Base-by-base conservation (phyloP, 306 rosid genomes). In the Sechiopsis laciniata region DNA sequence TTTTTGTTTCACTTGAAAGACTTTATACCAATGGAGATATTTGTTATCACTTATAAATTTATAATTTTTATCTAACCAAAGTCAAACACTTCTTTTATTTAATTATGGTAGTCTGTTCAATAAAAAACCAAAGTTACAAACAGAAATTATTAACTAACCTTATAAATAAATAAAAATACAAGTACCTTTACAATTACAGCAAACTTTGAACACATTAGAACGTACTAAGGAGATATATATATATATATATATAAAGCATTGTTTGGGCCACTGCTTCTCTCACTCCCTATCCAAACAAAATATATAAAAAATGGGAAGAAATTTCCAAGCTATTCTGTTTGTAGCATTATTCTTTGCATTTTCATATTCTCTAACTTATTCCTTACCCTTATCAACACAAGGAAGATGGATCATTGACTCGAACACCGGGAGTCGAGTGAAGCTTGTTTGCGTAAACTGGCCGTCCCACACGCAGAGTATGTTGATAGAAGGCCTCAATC, bases 401-500 rank as follows among this genome's bases (percentile, higher is more conserved):
- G 68, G 53, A 2, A 80, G 78, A 52, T 87, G 89, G 89, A 79
- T 87, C 32, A 68, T 85, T 1, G 87, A 87, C 51, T 82, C 74
- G 0, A 59, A 65, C 7, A 79, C 79, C 0, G 80, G 79, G 2
- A 48, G 50, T 24, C 79, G 91, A 15, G 72, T 71, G 9, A 87
- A 87, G 50, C 79, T 87, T 2, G 59, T 29, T 13, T 85, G 86
- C 8, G 53, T 82, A 24, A 85, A 76, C 12, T 85, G 88, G 84
- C 74, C 83, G 35, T 72, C 77, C 3, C 89, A 87, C 70, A 81
- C 82, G 12, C 42, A 78, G 17, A 71, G 83, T 50, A 85, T 85
- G 92, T n/a, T 83, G 3, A 75, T 79, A 0, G 89, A 87, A 62
- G 89, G 92, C 0, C 83, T 87, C 22, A 75, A 83, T 77, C 51